phyloP scores from a whole-genome alignment of 2,329 filamentous ascomycete species.

The Botrytis byssoidea region DNA sequence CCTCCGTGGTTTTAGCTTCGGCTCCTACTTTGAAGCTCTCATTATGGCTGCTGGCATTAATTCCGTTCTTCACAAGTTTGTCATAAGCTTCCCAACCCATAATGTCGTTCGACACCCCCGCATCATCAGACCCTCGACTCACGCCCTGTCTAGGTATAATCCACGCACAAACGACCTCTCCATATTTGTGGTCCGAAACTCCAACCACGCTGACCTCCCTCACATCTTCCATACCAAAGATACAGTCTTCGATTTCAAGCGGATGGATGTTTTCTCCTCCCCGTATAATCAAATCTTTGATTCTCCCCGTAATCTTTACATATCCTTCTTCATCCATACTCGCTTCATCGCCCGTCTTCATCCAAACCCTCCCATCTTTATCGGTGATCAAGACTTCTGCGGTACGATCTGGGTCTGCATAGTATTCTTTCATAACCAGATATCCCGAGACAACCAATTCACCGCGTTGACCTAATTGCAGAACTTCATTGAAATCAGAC shows the following conservation, averaged over 20 bases:
- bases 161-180: constrained; percentile 85
- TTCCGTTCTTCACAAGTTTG: background rate
- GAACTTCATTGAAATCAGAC: constrained; percentile 53
- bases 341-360: constrained; percentile 91
- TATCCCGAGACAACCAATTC: constrained; percentile 86
- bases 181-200: constrained; percentile 76
- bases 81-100: background rate
- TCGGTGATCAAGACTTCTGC: constrained; percentile 60
- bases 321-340: constrained; percentile 80
- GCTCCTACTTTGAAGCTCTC: too few relatives aligned
- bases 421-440: constrained; percentile 88
- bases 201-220: constrained; percentile 81
- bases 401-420: constrained; percentile 68
- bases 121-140: constrained; percentile 30
- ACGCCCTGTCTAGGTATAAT: constrained; percentile 53
- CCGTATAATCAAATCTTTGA: constrained; percentile 94
- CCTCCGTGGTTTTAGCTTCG: constrained; percentile 18
- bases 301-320: constrained; percentile 82
- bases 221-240: constrained; percentile 69
- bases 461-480: constrained; percentile 67
- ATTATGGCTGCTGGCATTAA: background rate
- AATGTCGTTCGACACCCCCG: constrained; percentile 27
- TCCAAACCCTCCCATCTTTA: constrained; percentile 58
- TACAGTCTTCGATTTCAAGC: constrained; percentile 84
- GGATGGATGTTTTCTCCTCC: constrained; percentile 97